Percentiles rank a stretch among this genome's conserved stretches.
phyloP scores from a whole-genome alignment of 2,329 filamentous ascomycete species.

The Trichoderma polysporum region DNA sequence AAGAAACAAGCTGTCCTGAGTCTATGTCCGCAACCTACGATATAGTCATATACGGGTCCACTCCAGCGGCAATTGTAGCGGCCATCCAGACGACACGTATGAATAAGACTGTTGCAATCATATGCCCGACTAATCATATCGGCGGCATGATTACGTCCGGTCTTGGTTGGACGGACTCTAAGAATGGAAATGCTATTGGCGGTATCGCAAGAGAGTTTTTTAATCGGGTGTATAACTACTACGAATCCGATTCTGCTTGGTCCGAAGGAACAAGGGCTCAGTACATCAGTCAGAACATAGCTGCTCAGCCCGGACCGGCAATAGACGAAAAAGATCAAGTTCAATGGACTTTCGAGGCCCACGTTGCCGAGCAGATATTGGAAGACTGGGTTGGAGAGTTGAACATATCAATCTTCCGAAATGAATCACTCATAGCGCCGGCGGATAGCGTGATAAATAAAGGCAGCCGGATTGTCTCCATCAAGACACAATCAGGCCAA shows the following conservation, averaged over 20 bases:
- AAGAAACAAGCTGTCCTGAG: not conserved
- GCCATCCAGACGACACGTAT: conserved; percentile 25
- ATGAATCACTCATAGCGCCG: not conserved
- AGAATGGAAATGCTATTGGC: conserved; percentile 13
- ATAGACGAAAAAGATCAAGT: conserved; percentile 23
- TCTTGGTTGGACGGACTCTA: conserved; percentile 25
- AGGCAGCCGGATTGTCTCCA: not conserved
- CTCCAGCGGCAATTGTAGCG: conserved; percentile 23
- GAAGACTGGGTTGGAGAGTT: conserved; percentile 21
- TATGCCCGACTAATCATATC: conserved; percentile 23
- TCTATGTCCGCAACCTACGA: conserved; percentile 6
- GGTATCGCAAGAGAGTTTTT: conserved; percentile 17
- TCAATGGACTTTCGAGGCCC: conserved; percentile 26
- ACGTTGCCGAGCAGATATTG: conserved; percentile 25
- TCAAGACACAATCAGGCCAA: conserved; percentile 18
- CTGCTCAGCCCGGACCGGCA: conserved; percentile 12
- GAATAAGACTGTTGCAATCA: conserved; percentile 19
- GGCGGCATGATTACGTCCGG: conserved; percentile 19
- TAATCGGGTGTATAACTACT: not conserved
- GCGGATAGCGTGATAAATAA: conserved; percentile 16
- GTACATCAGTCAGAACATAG: conserved; percentile 10
- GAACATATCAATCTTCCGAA: conserved; percentile 18
- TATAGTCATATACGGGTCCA: conserved; percentile 25
- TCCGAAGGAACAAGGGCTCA: conserved; percentile 2
- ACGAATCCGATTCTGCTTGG: not conserved